Conservation (phyloP, 768 basidiomycete genomes). For the Podaxis sp. region DNA sequence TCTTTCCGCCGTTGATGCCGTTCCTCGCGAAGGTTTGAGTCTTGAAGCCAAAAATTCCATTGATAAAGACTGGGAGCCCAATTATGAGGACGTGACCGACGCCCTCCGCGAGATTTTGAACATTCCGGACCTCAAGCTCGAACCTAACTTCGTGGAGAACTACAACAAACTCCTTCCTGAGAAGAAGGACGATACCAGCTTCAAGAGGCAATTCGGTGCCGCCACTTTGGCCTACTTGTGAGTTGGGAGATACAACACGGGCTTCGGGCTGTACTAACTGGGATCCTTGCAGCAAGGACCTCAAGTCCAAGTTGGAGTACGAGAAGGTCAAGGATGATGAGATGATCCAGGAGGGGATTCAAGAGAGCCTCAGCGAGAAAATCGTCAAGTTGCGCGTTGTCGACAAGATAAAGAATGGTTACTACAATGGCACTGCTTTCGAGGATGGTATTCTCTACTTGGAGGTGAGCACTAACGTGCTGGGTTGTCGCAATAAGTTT, state of each 20-base stretch:
- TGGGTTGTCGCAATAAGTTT: background rate
- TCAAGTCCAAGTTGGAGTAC: conserved; percentile 25
- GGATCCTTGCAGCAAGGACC: conserved; percentile 26
- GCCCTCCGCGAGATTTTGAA: conserved; percentile 30
- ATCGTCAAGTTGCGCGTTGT: conserved; percentile 39
- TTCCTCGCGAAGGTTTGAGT: conserved; percentile 32
- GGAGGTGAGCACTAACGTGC: conserved; percentile 26
- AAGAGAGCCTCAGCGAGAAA: conserved; percentile 33
- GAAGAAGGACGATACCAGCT: conserved; percentile 27
- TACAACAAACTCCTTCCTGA: conserved; percentile 25
- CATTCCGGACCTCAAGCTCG: conserved; percentile 32
- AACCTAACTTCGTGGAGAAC: conserved; percentile 38
- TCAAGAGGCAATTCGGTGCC: conserved; percentile 29
- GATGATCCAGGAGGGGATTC: conserved; percentile 41
- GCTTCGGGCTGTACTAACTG: background rate
- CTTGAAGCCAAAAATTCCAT: conserved; percentile 35
- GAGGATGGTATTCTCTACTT: conserved; percentile 37
- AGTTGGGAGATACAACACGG: background rate
- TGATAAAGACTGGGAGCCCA: conserved; percentile 29
- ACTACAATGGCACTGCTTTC: conserved; percentile 31
- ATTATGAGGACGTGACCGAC: conserved; percentile 27
- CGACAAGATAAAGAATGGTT: conserved; percentile 27
- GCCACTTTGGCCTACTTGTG: conserved; percentile 31
- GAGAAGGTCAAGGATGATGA: conserved; percentile 38
- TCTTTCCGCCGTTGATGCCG: conserved; percentile 32